Base-by-base conservation (phyloP, 441 rosid genomes). In the Populus trichocarpa region DNA sequence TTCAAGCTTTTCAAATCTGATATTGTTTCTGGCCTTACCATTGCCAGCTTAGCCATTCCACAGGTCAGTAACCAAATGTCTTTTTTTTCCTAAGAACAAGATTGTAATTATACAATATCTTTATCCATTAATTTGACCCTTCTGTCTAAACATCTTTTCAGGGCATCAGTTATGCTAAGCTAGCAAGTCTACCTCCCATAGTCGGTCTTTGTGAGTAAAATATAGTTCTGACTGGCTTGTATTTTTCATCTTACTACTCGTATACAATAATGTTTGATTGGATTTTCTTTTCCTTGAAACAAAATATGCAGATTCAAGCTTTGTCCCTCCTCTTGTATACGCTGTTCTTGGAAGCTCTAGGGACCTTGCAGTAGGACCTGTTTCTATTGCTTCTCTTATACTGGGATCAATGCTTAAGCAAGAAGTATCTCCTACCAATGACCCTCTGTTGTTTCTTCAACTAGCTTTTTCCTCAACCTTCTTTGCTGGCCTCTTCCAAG, bases 81-180 rank as follows among this genome's bases (percentile, higher is more conserved):
- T 71, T 23, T 26, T 23, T 11, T 13, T 67, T 12, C 22, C 59
- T 74, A n/a, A 61, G 28, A 61, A 22, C 28, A 61, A 9, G 65
- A 22, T 22, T 22, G 26, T 61, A n/a, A 22, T 9, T 22, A 61
- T 61, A 9, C 23, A 63, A 22, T 11, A 63, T 63, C 6, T 63
- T 23, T 23, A 63, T 63, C 66, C 66, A 63, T 23, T 1, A 63
- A 22, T 23, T 10, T 63, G 66, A 23, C 25, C 66, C 66, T 23
- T 22, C 28, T 22, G 66, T 63, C 14, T 10, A 63, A 63, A 22
- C 66, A 63, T 63, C 66, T 63, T 65, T 53, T 74, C 90, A 94
- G 99, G 99, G 98, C 9, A 95, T 95, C 73, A 93, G 99, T 75
- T 95, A 95, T 75, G 99, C 99, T 3, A 92, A 95, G 87, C 97